phyloP scores from a whole-genome alignment of 208 protist genomes.

The Trypanosoma platydactyli region DNA sequence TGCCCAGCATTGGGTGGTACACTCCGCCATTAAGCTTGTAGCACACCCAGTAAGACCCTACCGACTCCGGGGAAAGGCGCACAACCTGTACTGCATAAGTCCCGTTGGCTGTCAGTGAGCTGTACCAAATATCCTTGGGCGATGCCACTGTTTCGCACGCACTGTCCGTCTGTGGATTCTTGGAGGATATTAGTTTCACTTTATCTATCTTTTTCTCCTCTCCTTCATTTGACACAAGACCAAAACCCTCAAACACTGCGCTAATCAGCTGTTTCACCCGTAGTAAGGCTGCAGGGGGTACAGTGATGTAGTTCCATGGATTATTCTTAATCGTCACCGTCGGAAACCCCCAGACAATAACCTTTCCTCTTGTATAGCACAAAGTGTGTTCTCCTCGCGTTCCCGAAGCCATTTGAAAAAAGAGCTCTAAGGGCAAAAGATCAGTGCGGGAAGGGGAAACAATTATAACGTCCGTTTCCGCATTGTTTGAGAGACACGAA shows the following conservation, averaged over 20 bases:
- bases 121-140: conserved; percentile 30
- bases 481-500: conserved; percentile 44
- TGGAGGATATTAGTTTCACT: conserved; percentile 65
- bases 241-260: conserved; percentile 76
- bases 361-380: conserved; percentile 20
- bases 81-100: conserved; percentile 63
- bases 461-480: conserved; percentile 28
- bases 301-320: conserved; percentile 44
- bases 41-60: conserved; percentile 66
- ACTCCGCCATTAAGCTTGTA: conserved; percentile 87
- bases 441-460: conserved; percentile 53
- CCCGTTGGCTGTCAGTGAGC: conserved; percentile 71
- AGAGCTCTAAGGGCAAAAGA: conserved; percentile 46
- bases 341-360: conserved; percentile 76
- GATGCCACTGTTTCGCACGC: conserved; percentile 32
- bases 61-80: conserved; percentile 10
- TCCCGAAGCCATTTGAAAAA: conserved; percentile 37
- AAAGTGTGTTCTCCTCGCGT: conserved; percentile 46
- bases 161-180: conserved; percentile 16
- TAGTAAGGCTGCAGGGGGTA: conserved; percentile 25
- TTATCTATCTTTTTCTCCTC: conserved; percentile 33
- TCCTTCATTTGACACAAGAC: conserved; percentile 37
- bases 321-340: conserved; percentile 53
- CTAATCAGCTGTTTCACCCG: conserved; percentile 53
- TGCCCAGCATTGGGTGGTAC: conserved; percentile 58